Evolutionary conservation across 1,139 yeast species (phyloP).

Genomic region (Suhomyces wounanorum): DNA sequence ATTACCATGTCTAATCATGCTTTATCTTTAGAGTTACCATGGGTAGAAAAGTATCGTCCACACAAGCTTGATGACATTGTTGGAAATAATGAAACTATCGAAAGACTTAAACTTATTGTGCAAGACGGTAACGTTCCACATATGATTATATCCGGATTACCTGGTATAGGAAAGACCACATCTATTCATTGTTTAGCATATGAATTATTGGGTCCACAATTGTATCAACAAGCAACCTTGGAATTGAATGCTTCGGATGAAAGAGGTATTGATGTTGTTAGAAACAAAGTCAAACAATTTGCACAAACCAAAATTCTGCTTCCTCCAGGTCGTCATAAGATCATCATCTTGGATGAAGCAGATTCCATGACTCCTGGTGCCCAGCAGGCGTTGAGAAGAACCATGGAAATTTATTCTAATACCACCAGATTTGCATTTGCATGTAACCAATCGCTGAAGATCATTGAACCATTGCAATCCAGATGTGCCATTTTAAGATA

Average conservation of each 20-base stretch:
- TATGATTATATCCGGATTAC: constrained; percentile 88
- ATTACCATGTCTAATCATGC: constrained; percentile 24
- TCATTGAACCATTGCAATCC: constrained; percentile 94
- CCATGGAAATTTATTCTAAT: constrained; percentile 94
- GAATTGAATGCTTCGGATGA: constrained; percentile 66
- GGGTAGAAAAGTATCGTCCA: constrained; percentile 98
- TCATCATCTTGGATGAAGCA: constrained; percentile 90
- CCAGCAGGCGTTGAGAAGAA: constrained; percentile 93
- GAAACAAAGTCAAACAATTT: constrained; percentile 51
- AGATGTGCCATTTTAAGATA: constrained; percentile 94
- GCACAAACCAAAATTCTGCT: constrained; percentile 74
- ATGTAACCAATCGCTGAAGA: constrained; percentile 90
- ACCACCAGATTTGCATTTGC: constrained; percentile 98
- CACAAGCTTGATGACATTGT: constrained; percentile 76
- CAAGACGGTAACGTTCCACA: constrained; percentile 97
- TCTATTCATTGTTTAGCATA: constrained; percentile 88
- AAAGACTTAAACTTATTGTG: constrained; percentile 80
- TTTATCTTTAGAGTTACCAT: constrained; percentile 44
- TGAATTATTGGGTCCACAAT: constrained; percentile 70
- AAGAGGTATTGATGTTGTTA: constrained; percentile 52
- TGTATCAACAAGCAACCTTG: constrained; percentile 78
- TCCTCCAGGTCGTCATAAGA: constrained; percentile 69
- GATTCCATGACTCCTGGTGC: constrained; percentile 99
- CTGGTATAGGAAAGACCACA: constrained; percentile 97
- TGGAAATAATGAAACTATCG: constrained; percentile 90